A percentile compares a stretch with the other conserved stretches of the same genome.
phyloP scores from a whole-genome alignment of 208 protist genomes.

The Trypanosoma congolense region DNA sequence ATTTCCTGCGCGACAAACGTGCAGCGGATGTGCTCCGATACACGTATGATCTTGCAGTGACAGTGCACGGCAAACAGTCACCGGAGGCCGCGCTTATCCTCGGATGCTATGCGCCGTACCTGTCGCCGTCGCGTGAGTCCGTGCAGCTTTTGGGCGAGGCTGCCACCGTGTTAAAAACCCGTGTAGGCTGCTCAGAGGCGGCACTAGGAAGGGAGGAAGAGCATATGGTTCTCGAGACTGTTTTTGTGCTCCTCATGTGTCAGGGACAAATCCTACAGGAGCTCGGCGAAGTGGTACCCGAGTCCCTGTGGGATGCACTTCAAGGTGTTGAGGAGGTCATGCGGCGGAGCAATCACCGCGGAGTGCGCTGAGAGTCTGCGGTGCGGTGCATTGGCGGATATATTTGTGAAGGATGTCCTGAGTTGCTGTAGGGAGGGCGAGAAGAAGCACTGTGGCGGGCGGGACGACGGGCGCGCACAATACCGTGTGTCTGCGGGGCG shows the following conservation, averaged over 20 bases:
- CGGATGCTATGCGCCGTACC: slow-evolving; percentile 67
- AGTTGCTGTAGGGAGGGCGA: no score
- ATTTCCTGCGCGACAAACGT: slow-evolving; percentile 52
- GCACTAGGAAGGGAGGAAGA: slow-evolving; percentile 66
- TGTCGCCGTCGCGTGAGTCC: slow-evolving; percentile 29
- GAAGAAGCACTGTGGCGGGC: no score
- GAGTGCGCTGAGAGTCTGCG: neutral
- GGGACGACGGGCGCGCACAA: no score
- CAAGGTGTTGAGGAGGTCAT: slow-evolving; percentile 21
- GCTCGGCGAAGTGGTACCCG: slow-evolving; percentile 33
- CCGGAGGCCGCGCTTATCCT: slow-evolving; percentile 63
- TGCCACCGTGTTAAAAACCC: slow-evolving; percentile 38
- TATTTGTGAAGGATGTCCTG: no score
- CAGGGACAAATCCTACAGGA: slow-evolving; percentile 69
- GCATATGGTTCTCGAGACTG: slow-evolving; percentile 71
- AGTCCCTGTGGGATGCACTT: slow-evolving; percentile 28
- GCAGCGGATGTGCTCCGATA: slow-evolving; percentile 49
- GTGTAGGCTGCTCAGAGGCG: slow-evolving; percentile 43
- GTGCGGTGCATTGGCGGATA: no score
- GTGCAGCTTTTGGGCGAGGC: slow-evolving; percentile 21
- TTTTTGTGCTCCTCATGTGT: slow-evolving; percentile 71
- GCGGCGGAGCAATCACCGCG: neutral
- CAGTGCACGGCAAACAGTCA: slow-evolving; percentile 45
- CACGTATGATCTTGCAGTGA: slow-evolving; percentile 30
- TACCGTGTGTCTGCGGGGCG: no score